Base-by-base conservation (phyloP, 1,139 yeast species). In the Zygosaccharomyces sapae region DNA sequence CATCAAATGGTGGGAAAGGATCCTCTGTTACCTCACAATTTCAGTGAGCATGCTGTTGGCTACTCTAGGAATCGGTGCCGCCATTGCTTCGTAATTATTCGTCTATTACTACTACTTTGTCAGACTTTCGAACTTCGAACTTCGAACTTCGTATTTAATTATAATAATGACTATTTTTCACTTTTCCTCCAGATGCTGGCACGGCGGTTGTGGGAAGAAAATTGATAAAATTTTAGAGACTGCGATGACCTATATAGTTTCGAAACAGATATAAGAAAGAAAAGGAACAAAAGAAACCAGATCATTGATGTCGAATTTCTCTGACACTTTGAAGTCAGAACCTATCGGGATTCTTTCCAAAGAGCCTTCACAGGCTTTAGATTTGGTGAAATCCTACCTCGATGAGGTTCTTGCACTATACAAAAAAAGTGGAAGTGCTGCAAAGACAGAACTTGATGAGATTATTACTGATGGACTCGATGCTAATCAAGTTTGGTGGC, bases 401-500 rank as follows among this genome's bases (percentile, higher is more conserved):
- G 69, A 65, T 49, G 55, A 55, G 7, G 60, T 63, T 5, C 57
- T 65, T 25, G 45, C 44, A 18, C 48, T 53, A 5, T 55, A 55
- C 29, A 59, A 58, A 35, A 43, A 48, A 2, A 45, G 48, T 12
- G 55, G 53, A 20, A 39, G 48, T 6, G 69, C 72, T 45, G 68
- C 74, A 29, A 79, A 79, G 63, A 81, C 94, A 1, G 83, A 84
- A 4, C 72, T 92, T 33, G 96, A 90, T 66, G 89, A 87, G 63
- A 75, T 92, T 24, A 81, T 83, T 57, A 75, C 86, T 24, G 95
- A 88, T 46, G 97, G 97, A 0, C 72, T 92, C 49, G 96, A 87
- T 63, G 83, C 96, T n/a, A 79, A 85, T 37, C 97, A 92, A 65
- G 90, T 92, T 0, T 92, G 90, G 87, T 95, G 95, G 45, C 97